A percentile compares a stretch with the other conserved stretches of the same genome.
These are phyloP conservation scores for Myriosclerotinia duriaeana DNA, from an alignment of 2,329 filamentous ascomycete species.

Conservation along the genomic window DNA sequence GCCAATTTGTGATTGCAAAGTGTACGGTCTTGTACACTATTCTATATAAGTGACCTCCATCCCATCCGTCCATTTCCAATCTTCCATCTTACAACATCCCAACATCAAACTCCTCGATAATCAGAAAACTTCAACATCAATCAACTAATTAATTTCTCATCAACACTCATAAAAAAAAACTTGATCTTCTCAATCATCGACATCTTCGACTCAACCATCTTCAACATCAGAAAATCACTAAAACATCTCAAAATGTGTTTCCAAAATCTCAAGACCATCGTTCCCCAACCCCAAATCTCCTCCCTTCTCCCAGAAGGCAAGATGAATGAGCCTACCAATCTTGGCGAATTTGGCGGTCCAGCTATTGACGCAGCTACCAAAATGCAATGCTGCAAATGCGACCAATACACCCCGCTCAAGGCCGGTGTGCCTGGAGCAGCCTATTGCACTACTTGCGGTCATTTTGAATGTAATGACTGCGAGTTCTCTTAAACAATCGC, in stretches of 20 bases:
- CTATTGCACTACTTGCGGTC: constrained; percentile 11
- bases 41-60: not conserved
- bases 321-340: not conserved
- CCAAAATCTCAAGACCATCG: not conserved
- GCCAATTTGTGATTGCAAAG: not conserved
- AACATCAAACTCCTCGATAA: not conserved
- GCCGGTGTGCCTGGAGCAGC: not conserved
- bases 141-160: not conserved
- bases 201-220: not conserved
- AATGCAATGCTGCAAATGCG: constrained; percentile 21
- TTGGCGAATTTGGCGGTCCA: not conserved
- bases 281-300: not conserved
- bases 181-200: not conserved
- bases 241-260: not conserved
- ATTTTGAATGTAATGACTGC: constrained; percentile 24
- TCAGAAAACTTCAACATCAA: not conserved
- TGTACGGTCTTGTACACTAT: too few relatives aligned
- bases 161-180: not conserved
- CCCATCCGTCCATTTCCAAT: not conserved
- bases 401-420: not conserved
- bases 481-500: constrained; percentile 8
- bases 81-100: not conserved
- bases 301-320: not conserved
- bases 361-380: not conserved
- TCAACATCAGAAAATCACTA: not conserved